Evolutionary conservation across 73 alveolate species (phyloP).

Genomic region (Paramecium sexaurelia): DNA sequence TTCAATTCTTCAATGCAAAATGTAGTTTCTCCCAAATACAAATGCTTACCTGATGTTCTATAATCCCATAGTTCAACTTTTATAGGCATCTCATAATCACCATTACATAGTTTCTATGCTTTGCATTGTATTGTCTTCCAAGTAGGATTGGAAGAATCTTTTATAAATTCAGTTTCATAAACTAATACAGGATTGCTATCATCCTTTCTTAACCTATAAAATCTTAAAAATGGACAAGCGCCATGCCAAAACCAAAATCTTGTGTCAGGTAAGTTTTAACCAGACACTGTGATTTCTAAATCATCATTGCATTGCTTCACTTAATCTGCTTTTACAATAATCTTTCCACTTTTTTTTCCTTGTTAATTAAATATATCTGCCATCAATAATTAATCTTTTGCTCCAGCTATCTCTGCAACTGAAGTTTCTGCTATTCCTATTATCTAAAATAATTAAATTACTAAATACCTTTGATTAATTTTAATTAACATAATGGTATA

Average conservation of each 20-base stretch:
- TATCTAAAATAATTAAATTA: background rate
- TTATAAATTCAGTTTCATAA: slow-evolving; percentile 40
- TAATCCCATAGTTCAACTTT: slow-evolving; percentile 71
- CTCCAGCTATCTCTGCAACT: slow-evolving; percentile 61
- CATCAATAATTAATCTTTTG: slow-evolving; percentile 48
- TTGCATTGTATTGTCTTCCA: slow-evolving; percentile 43
- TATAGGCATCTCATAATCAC: slow-evolving; percentile 65
- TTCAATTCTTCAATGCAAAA: slow-evolving; percentile 35
- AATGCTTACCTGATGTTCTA: slow-evolving; percentile 64
- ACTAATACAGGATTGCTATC: slow-evolving; percentile 30
- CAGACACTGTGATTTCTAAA: background rate
- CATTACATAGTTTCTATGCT: slow-evolving; percentile 70
- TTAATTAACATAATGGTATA: slow-evolving; percentile 41
- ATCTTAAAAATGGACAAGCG: slow-evolving; percentile 10
- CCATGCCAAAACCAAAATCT: slow-evolving; percentile 41
- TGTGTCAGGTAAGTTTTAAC: slow-evolving; percentile 41
- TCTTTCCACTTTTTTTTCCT: slow-evolving; percentile 61
- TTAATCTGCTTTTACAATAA: slow-evolving; percentile 46
- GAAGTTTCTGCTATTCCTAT: slow-evolving; percentile 69
- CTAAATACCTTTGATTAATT: slow-evolving; percentile 20
- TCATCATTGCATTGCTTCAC: slow-evolving; percentile 41
- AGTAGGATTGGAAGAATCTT: slow-evolving; percentile 40
- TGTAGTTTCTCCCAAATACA: slow-evolving; percentile 58
- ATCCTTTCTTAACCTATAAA: slow-evolving; percentile 40
- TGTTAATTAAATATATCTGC: background rate